Evolutionary conservation across 2,329 filamentous ascomycete species (phyloP), one percentile per base, ranked within the genome.

Genomic region (Fusarium anthophilum): DNA sequence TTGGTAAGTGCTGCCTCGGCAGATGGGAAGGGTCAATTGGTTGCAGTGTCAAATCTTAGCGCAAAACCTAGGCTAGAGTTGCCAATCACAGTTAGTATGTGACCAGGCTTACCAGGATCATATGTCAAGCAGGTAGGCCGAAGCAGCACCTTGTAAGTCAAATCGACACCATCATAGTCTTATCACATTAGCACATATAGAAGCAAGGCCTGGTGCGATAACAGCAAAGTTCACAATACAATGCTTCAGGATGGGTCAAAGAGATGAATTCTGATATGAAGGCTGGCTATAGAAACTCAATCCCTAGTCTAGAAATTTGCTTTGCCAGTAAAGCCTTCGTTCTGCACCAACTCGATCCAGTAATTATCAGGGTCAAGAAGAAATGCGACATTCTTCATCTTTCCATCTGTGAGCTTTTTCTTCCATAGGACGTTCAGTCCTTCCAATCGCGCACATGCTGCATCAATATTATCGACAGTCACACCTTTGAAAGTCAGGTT

Each of bases 191-290:
- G 41, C 15, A 14, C 10, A 12, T 55, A 11, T 10, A 22, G 3
- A 8, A 39, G 4, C 24, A 30, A n/a, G 24, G 4, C 4, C n/a
- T 41, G 8, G 5, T 28, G 2, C 6, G 35, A 14, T 18, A 22
- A 5, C 2, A 18, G 18, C 8, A 28, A 7, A 22, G 14, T 1
- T 9, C 30, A 35, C 12, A 17, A 14, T 9, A 9, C 2, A 39
- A 28, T 22, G 3, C 0, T 22, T 5, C 9, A n/a, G 13, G 24
- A 0, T n/a, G 4, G 9, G 9, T 8, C 3, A 13, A 26, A 17
- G 13, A 54, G 13, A 15, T 54, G 14, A 5, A 38, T 39, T 28
- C 8, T 26, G 24, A 54, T 13, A 6, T n/a, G 8, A 14, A 55
- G 24, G 51, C 35, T 55, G 20, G 6, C 24, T 14, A n/a, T n/a